Evolutionary conservation across 108 stramenopile species (phyloP).

Genomic region (Skeletonema tropicum): DNA sequence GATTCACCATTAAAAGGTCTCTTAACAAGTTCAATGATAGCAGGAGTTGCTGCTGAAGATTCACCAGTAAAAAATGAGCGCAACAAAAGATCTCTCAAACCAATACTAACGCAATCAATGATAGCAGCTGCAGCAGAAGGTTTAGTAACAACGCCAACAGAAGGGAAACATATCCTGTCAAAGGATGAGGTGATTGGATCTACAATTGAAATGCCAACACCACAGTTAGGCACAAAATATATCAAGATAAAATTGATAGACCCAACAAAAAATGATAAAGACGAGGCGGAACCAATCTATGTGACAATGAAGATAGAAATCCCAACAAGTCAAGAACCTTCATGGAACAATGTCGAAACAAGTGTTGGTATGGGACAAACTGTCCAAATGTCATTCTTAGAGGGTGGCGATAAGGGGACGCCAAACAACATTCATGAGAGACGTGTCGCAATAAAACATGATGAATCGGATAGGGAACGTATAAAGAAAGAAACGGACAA

Average conservation of each 20-base stretch:
- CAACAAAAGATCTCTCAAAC: not conserved
- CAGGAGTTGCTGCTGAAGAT: too few relatives aligned
- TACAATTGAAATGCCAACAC: constrained; percentile 1
- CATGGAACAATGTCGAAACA: not conserved
- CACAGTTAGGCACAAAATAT: not conserved
- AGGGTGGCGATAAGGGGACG: not conserved
- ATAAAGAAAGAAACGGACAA: not conserved
- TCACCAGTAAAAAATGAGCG: too few relatives aligned
- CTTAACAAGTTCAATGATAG: too few relatives aligned
- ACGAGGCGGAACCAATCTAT: not conserved
- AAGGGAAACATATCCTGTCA: not conserved
- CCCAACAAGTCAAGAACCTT: not conserved
- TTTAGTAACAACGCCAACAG: not conserved
- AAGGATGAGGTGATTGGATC: not conserved
- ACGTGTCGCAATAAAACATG: not conserved
- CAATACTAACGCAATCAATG: not conserved
- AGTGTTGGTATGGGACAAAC: not conserved
- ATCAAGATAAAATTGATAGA: constrained; percentile 6
- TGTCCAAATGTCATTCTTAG: not conserved
- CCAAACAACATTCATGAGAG: not conserved
- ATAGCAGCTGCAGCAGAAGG: not conserved
- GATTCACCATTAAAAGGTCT: too few relatives aligned
- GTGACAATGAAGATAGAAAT: not conserved
- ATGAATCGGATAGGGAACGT: not conserved
- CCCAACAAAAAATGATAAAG: not conserved